phyloP scores from a whole-genome alignment of 768 basidiomycete genomes.

The Hericium coralloides region DNA sequence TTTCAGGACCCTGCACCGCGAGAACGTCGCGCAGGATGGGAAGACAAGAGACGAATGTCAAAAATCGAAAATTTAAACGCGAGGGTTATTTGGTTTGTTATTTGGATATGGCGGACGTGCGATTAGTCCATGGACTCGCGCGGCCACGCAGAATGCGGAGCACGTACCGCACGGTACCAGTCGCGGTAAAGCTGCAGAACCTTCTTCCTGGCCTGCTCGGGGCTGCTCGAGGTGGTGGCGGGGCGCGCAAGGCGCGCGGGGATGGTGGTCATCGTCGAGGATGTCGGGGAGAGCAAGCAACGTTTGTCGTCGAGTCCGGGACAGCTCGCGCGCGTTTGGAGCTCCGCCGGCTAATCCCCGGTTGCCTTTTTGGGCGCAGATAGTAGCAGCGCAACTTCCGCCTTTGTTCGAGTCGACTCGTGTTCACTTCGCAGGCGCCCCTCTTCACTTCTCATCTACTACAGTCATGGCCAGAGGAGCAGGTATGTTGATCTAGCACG shows the following conservation, averaged over 20 bases:
- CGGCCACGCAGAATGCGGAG: constrained; percentile 1
- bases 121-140: constrained; percentile 2
- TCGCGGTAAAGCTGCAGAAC: constrained; percentile 78
- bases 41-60: neutral
- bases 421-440: neutral
- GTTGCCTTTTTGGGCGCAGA: neutral
- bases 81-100: neutral
- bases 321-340: neutral
- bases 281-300: neutral
- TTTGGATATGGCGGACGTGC: neutral
- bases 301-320: neutral
- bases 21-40: neutral
- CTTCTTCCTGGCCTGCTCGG: constrained; percentile 56
- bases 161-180: constrained; percentile 87
- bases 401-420: neutral
- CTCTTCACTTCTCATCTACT: neutral
- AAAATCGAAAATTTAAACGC: neutral
- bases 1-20: constrained; percentile 73
- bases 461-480: constrained; percentile 1
- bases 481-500: neutral
- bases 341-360: neutral
- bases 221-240: constrained; percentile 47
- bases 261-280: constrained; percentile 62
- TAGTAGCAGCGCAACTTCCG: neutral
- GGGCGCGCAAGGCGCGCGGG: constrained; percentile 78